A percentile compares a stretch with the other conserved stretches of the same genome.
Evolutionary conservation across 2,329 filamentous ascomycete genomes (phyloP).

Genomic region (Septoria linicola): DNA sequence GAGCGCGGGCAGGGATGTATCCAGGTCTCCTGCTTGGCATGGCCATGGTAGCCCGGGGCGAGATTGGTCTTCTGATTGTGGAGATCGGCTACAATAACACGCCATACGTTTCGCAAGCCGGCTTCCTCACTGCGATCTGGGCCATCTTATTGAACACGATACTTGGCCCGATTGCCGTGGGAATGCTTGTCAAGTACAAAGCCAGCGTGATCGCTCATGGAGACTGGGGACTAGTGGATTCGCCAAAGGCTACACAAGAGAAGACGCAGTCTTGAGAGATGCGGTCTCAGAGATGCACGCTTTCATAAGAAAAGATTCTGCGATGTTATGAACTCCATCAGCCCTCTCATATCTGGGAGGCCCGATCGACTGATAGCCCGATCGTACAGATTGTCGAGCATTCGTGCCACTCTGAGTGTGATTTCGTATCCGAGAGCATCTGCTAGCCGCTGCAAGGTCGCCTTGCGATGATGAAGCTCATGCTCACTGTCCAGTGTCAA

Average conservation of each 20-base stretch:
- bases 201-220: conserved; percentile 26
- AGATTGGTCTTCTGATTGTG: conserved; percentile 36
- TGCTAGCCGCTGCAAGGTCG: too few relatives aligned
- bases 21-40: conserved; percentile 28
- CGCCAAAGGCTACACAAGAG: neutral
- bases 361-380: too few relatives aligned
- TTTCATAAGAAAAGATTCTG: too few relatives aligned
- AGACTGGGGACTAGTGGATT: conserved; percentile 22
- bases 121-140: conserved; percentile 39
- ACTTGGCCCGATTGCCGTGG: conserved; percentile 54
- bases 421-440: too few relatives aligned
- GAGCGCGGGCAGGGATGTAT: conserved; percentile 2
- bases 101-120: conserved; percentile 29
- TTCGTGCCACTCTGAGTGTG: too few relatives aligned
- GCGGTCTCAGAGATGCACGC: too few relatives aligned
- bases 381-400: too few relatives aligned
- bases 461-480: too few relatives aligned
- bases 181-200: conserved; percentile 44
- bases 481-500: too few relatives aligned
- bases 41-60: conserved; percentile 35
- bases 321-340: too few relatives aligned
- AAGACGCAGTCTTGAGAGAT: neutral
- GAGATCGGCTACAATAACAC: conserved; percentile 36
- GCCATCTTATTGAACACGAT: conserved; percentile 58
- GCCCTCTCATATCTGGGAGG: too few relatives aligned